These are phyloP conservation scores for Beta lomatogona DNA, from an alignment of 179 eudicot species.

Conservation along the genomic window DNA sequence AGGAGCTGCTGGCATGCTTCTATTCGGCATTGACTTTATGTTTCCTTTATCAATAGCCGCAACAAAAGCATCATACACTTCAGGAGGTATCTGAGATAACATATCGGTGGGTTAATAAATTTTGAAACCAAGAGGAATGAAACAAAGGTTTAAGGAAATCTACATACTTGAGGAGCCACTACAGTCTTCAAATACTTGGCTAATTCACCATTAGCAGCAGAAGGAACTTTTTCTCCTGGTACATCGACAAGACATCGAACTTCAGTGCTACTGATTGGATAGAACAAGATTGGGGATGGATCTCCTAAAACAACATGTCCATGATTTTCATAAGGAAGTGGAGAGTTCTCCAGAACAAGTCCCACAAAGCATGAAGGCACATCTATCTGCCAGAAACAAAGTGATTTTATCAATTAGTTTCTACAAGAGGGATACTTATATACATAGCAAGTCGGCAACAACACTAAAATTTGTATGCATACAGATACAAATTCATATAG, in stretches of 20 bases:
- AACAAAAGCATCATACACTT: conserved; percentile 55
- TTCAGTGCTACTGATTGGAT: conserved; percentile 71
- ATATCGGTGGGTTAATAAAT: neutral
- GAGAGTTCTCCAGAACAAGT: conserved; percentile 66
- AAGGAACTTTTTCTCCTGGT: conserved; percentile 74
- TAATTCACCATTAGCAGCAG: conserved; percentile 67
- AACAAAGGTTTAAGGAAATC: neutral
- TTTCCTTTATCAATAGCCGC: conserved; percentile 62
- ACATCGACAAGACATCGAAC: conserved; percentile 79
- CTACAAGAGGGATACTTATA: neutral
- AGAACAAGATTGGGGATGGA: conserved; percentile 66
- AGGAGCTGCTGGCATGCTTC: conserved; percentile 76
- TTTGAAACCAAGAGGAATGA: neutral
- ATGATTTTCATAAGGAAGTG: conserved; percentile 60
- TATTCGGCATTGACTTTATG: conserved; percentile 72
- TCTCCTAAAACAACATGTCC: conserved; percentile 75
- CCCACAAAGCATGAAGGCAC: conserved; percentile 75
- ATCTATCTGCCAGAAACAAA: conserved; percentile 47
- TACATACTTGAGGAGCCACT: conserved; percentile 70
- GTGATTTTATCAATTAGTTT: neutral
- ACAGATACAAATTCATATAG: too few species aligned
- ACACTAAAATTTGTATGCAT: too few species aligned
- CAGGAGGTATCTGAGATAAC: conserved; percentile 56
- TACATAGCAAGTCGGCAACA: neutral
- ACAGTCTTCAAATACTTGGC: conserved; percentile 55